phyloP scores from a whole-genome alignment of 306 rosid species.

The Acacia crassicarpa region DNA sequence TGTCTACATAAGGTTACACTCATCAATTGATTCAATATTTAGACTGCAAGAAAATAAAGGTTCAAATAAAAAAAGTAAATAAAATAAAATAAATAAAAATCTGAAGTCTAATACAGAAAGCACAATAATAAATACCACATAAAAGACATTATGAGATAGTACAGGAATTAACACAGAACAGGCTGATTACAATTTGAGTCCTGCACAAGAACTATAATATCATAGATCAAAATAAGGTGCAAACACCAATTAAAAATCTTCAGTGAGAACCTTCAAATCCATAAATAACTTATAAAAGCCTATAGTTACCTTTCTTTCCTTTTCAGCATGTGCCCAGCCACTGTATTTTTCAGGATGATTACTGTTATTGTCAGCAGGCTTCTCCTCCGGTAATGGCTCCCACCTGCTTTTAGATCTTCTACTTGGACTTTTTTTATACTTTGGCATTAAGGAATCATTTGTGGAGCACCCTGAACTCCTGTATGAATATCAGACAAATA shows the following conservation, averaged over 20 bases:
- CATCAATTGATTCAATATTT: background rate
- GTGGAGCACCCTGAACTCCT: slow-evolving; percentile 49
- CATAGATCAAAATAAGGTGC: background rate
- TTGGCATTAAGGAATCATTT: slow-evolving; percentile 52
- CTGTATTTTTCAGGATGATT: slow-evolving; percentile 50
- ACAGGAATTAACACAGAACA: background rate
- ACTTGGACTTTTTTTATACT: slow-evolving; percentile 74
- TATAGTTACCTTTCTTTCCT: slow-evolving; percentile 71
- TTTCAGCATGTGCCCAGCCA: slow-evolving; percentile 64
- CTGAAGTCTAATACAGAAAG: background rate
- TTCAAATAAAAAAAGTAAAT: background rate
- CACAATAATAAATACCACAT: background rate
- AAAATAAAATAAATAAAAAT: too few species aligned
- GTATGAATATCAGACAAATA: slow-evolving; percentile 30
- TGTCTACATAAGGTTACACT: background rate
- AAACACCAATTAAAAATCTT: background rate
- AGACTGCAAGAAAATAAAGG: background rate
- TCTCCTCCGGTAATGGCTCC: slow-evolving; percentile 95
- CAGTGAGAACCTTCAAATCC: slow-evolving; percentile 16
- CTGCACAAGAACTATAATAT: background rate
- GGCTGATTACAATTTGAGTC: background rate
- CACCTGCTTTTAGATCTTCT: slow-evolving; percentile 89
- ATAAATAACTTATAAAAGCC: slow-evolving; percentile 12
- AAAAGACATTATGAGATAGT: background rate
- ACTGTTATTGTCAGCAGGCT: slow-evolving; percentile 47